These are phyloP conservation scores for Rhypophila decipiens DNA, from an alignment of 495 filamentous ascomycete genomes.

Conservation along the genomic window DNA sequence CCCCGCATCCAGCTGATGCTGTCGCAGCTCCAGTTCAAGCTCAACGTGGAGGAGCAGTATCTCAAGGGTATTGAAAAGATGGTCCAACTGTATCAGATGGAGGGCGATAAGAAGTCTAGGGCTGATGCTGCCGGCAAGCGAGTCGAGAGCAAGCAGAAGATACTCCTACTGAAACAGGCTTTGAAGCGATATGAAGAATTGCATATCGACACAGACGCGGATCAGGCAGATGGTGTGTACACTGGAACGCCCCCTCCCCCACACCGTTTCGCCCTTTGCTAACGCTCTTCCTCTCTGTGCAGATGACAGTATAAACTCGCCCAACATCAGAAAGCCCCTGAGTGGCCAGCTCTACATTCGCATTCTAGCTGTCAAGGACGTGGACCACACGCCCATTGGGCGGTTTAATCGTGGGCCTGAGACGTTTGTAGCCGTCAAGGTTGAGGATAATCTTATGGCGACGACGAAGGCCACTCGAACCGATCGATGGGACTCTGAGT, in stretches of 20 bases:
- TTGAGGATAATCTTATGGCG: constrained; percentile 85
- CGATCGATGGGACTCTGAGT: constrained; percentile 87
- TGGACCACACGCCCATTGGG: constrained; percentile 84
- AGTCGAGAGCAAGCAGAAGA: constrained; percentile 96
- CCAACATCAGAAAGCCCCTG: constrained; percentile 87
- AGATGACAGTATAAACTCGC: constrained; percentile 97
- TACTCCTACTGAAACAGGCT: constrained; percentile 89
- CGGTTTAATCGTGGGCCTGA: constrained; percentile 87
- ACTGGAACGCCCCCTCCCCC: too few relatives aligned
- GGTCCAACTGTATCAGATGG: constrained; percentile 94
- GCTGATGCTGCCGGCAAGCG: constrained; percentile 82
- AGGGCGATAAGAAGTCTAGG: constrained; percentile 94
- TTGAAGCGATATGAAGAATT: constrained; percentile 96
- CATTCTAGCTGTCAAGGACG: constrained; percentile 83
- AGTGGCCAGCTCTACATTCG: constrained; percentile 83
- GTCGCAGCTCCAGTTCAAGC: constrained; percentile 96
- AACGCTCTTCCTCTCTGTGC: too few relatives aligned
- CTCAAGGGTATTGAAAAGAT: constrained; percentile 99
- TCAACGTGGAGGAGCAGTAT: constrained; percentile 98
- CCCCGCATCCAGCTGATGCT: constrained; percentile 99
- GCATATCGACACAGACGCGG: constrained; percentile 88
- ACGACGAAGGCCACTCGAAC: constrained; percentile 80
- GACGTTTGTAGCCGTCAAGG: constrained; percentile 91
- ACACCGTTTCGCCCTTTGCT: too few relatives aligned
- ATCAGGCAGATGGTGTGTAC: constrained; percentile 71